Evolutionary conservation across 306 rosid species (phyloP).

Genomic region (Cicer cuneatum): DNA sequence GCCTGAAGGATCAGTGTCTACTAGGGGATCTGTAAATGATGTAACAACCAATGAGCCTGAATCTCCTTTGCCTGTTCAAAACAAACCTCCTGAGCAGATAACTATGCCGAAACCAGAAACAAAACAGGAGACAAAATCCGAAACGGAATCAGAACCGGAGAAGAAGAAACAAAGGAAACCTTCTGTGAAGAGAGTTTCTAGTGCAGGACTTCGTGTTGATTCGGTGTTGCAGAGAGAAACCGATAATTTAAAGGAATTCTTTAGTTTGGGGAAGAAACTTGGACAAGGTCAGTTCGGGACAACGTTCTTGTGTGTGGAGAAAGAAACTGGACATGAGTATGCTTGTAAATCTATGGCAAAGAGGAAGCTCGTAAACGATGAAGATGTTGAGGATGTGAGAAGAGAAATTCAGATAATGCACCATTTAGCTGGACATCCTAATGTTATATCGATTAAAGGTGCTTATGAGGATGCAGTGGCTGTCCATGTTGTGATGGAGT

Average conservation of each 20-base stretch:
- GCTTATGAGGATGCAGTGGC: slow-evolving; percentile 94
- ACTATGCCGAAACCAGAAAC: slow-evolving; percentile 67
- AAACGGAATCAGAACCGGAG: slow-evolving; percentile 37
- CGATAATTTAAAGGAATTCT: slow-evolving; percentile 76
- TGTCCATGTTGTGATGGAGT: slow-evolving; percentile 96
- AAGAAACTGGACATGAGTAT: slow-evolving; percentile 72
- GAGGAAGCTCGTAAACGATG: slow-evolving; percentile 81
- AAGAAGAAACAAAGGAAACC: slow-evolving; percentile 56
- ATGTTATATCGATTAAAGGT: slow-evolving; percentile 93
- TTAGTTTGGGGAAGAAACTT: slow-evolving; percentile 73
- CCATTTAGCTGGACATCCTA: slow-evolving; percentile 87
- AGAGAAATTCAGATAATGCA: slow-evolving; percentile 99
- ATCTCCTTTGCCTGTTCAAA: slow-evolving; percentile 75
- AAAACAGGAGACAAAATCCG: slow-evolving; percentile 36
- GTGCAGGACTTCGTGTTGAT: slow-evolving; percentile 87
- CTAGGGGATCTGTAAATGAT: slow-evolving; percentile 56
- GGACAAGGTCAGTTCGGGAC: slow-evolving; percentile 97
- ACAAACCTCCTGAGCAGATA: slow-evolving; percentile 87
- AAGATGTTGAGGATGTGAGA: slow-evolving; percentile 97
- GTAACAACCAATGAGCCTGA: slow-evolving; percentile 57
- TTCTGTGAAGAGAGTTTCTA: slow-evolving; percentile 79
- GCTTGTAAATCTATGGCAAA: slow-evolving; percentile 97
- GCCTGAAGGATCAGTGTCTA: slow-evolving; percentile 68
- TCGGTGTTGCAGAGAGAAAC: slow-evolving; percentile 78
- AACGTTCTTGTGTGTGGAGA: slow-evolving; percentile 82